These are phyloP conservation scores for Coprinellus micaceus DNA, from an alignment of 768 basidiomycete genomes.

Conservation along the genomic window DNA sequence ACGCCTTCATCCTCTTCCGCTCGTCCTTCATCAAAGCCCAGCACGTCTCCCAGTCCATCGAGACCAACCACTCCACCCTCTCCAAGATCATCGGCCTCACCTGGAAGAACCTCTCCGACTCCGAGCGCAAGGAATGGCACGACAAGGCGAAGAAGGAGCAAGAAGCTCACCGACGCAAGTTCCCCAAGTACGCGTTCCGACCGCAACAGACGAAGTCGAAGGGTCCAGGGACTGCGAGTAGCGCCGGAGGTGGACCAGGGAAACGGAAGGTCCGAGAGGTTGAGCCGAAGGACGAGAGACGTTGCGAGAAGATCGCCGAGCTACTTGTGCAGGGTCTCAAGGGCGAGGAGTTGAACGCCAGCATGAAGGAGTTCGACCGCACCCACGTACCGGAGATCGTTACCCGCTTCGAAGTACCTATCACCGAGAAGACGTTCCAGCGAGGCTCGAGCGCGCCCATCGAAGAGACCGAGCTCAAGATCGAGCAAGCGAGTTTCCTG, in stretches of 20 bases:
- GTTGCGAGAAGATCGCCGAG: conserved; percentile 67
- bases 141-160: conserved; percentile 69
- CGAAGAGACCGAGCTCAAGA: conserved; percentile 34
- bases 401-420: conserved; percentile 73
- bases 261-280: conserved; percentile 66
- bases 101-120: conserved; percentile 73
- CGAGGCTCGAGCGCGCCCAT: conserved; percentile 64
- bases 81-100: conserved; percentile 84
- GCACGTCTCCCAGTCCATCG: conserved; percentile 72
- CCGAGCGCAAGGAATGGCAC: conserved; percentile 78
- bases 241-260: conserved; percentile 29
- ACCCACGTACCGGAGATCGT: conserved; percentile 59
- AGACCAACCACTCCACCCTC: conserved; percentile 79
- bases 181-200: conserved; percentile 78
- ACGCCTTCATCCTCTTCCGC: conserved; percentile 85
- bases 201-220: conserved; percentile 56
- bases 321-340: conserved; percentile 63
- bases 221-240: conserved; percentile 18
- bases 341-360: conserved; percentile 51
- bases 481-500: conserved; percentile 31
- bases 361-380: conserved; percentile 60
- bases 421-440: conserved; percentile 68
- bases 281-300: conserved; percentile 59
- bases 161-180: conserved; percentile 74
- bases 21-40: conserved; percentile 78